phyloP scores from a whole-genome alignment of 2,329 filamentous ascomycete genomes.

The Stylonectria norvegica region DNA sequence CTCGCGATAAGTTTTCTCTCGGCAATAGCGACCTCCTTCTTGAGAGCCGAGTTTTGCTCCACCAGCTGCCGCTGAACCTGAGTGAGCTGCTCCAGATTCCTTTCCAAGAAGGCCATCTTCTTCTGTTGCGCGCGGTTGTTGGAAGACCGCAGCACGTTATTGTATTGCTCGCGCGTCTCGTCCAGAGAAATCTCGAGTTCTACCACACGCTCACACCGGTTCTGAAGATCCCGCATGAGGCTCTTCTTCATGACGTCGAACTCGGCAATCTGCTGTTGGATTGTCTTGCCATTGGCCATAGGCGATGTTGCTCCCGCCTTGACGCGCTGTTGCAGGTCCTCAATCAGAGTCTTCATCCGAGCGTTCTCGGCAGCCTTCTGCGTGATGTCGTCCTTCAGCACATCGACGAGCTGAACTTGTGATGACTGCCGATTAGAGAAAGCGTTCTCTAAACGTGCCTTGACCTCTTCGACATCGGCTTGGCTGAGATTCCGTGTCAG shows the following conservation, averaged over 20 bases:
- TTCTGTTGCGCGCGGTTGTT: conserved; percentile 99
- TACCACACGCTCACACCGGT: conserved; percentile 95
- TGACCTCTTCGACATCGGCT: conserved; percentile 79
- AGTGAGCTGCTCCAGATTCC: conserved; percentile 95
- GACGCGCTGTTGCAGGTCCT: conserved; percentile 71
- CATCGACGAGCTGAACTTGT: conserved; percentile 69
- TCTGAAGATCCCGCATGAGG: conserved; percentile 96
- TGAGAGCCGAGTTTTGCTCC: conserved; percentile 93
- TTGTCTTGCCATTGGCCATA: conserved; percentile 79
- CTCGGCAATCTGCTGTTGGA: conserved; percentile 96
- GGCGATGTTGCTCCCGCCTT: conserved; percentile 58
- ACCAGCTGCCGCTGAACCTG: conserved; percentile 96
- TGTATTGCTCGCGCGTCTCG: conserved; percentile 97
- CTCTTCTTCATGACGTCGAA: conserved; percentile 99
- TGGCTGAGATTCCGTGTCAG: conserved; percentile 76
- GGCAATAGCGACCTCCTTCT: conserved; percentile 98
- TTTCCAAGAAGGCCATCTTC: conserved; percentile 99
- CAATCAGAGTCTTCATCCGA: conserved; percentile 75
- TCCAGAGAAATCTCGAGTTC: conserved; percentile 97
- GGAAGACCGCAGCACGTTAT: conserved; percentile 92
- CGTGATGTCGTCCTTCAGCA: conserved; percentile 70
- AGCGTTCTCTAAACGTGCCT: conserved; percentile 71
- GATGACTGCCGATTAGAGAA: conserved; percentile 72
- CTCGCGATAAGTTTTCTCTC: conserved; percentile 94
- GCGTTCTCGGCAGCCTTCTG: conserved; percentile 79